Conservation (phyloP, 257 asterid species). For the Solanum dulcamara region DNA sequence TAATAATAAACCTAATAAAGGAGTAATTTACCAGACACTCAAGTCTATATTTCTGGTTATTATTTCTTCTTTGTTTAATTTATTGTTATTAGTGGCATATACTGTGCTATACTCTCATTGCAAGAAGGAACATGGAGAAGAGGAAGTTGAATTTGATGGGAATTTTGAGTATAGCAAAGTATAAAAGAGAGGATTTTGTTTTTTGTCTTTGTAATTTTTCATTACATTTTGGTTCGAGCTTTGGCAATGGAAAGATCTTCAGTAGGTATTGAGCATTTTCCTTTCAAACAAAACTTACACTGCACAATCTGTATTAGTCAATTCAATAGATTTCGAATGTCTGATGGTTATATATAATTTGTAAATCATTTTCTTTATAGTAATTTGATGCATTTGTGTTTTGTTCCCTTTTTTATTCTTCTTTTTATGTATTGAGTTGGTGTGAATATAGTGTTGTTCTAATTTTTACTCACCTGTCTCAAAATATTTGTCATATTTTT, state of each 20-base stretch:
- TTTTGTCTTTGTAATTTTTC: neutral
- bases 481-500: neutral
- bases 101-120: conserved; percentile 37
- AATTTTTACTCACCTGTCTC: neutral
- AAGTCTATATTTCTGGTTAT: neutral
- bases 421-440: neutral
- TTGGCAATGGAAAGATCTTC: rapidly evolving
- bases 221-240: neutral
- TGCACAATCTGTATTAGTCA: neutral
- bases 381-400: neutral
- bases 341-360: neutral
- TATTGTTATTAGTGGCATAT: conserved; percentile 19
- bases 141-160: conserved; percentile 24
- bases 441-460: neutral
- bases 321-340: neutral
- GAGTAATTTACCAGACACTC: neutral
- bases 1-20: neutral
- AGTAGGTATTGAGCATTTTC: neutral
- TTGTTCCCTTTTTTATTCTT: neutral
- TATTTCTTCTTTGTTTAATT: conserved; percentile 11
- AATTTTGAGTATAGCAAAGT: conserved; percentile 9
- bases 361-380: neutral
- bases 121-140: conserved; percentile 32
- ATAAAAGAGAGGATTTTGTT: neutral
- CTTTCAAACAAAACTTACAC: neutral